Base-by-base conservation (phyloP, 2,329 filamentous ascomycete genomes). In the Tolypocladium guangdongense region DNA sequence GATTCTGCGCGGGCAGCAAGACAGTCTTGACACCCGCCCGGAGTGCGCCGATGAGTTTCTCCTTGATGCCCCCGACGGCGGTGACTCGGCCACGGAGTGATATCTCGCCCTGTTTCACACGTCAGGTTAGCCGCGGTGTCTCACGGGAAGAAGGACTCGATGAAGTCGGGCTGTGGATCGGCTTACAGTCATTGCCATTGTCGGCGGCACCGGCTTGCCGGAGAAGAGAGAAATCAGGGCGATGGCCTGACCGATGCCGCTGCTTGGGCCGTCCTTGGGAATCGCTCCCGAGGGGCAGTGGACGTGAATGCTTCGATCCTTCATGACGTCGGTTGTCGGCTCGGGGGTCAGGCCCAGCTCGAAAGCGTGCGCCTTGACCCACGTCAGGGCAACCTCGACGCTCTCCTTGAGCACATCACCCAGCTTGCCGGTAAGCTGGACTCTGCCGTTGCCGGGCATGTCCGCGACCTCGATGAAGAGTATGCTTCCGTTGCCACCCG, bases 391-490 rank as follows among this genome's bases (percentile, higher is more conserved):
- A 22, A 99, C 93, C 69, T 97, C 92, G 43, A 97, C 93, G 58
- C 86, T 92, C 71, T 99, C 93, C 71, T 97, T 97, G 55, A 99
- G 82, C 33, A 99, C 93, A 62, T 96, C 91, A 58, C 93, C 93
- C 7, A 99, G 83, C 68, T 95, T 97, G 57, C 93, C 93, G 1
- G 93, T 99, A 30, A 99, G 83, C 71, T 97, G 93, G 37, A 99
- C 90, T 52, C 87, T 85, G 36, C 93, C 93, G 54, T 82, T 86
- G 45, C 93, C 93, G 0, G 93, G 93, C 90, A 97, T 97, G 66
- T 96, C 91, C 12, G 92, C 90, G 46, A 96, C 90, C 71, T 99
- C 93, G 62, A 99, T 99, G 76, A 99, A 99, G 53, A 99, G 79
- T 63, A 99, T 99, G 65, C 88, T 91, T 57, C 93, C 93, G 68